Base-by-base conservation (phyloP, 257 asterid genomes). In the Plantago ovata region DNA sequence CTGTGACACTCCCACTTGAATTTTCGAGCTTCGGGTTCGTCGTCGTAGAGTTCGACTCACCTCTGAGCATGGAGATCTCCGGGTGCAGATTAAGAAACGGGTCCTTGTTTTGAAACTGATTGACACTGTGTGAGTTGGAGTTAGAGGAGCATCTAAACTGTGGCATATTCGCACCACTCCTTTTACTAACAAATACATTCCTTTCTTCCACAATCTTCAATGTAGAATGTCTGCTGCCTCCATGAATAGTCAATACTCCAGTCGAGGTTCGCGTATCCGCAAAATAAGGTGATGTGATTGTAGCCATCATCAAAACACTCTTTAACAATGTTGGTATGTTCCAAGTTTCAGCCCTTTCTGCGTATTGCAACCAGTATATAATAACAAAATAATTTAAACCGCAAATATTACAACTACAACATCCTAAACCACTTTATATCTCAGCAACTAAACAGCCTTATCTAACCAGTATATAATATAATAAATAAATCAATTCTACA, bases 21-120 rank as follows among this genome's bases (percentile, higher is more conserved):
- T 59, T 68, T 54, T 83, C 95, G 60, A 75, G 84, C 59, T 77
- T 73, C 5, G 79, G 79, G 64, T 75, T 72, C 56, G 78, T 22
- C 33, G 69, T 32, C 4, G 78, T 73, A 51, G 66, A 65, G 66
- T 63, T 78, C 7, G 79, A 58, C 70, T 84, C 95, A 16, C 97
- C 97, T 70, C 92, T 73, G 55, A 90, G 95, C 87, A 90, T 43
- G 0, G 95, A 77, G 58, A 87, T 71, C 82, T 90, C 98, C 0
- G 96, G 95, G 67, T 87, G 98, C 19, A 81, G 74, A 77, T 83
- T 84, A 60, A 87, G 83, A 73, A 86, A 87, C 1, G 91, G 77
- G 44, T 84, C 95, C 75, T 77, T 84, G 43, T 69, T 78, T 40
- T 76, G 76, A 69, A 78, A 79, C 18, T 84, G 81, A 60, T 74